Evolutionary conservation across 2,329 filamentous ascomycete species (phyloP).

Genomic region (Fusarium sp.): DNA sequence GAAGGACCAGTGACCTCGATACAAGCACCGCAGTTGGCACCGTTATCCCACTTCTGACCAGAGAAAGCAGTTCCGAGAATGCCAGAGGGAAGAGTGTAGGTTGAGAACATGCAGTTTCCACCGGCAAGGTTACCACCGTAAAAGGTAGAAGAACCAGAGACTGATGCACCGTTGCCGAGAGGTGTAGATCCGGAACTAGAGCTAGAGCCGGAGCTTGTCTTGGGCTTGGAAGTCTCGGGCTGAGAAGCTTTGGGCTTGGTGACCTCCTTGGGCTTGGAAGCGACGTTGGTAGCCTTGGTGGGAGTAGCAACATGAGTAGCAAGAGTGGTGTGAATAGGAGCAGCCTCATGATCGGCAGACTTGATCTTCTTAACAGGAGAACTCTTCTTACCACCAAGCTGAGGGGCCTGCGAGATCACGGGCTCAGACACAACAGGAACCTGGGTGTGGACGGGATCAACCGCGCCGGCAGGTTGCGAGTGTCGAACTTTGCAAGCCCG

Average conservation of each 20-base stretch:
- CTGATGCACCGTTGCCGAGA: conserved; percentile 8
- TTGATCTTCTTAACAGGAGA: conserved; percentile 5
- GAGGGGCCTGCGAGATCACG: background rate
- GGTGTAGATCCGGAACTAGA: background rate
- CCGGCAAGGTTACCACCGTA: conserved; percentile 67
- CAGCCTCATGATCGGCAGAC: background rate
- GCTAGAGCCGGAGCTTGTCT: background rate
- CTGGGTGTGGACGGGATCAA: conserved; percentile 11
- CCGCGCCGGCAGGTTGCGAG: conserved; percentile 9
- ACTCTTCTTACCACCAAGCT: background rate
- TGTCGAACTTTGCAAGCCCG: conserved; percentile 37
- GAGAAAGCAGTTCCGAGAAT: conserved; percentile 72
- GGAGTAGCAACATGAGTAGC: too few species aligned
- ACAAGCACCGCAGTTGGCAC: conserved; percentile 70
- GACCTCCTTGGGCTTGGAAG: background rate
- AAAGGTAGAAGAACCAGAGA: conserved; percentile 53
- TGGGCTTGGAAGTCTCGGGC: background rate
- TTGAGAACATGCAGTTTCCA: conserved; percentile 72
- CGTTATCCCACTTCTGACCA: conserved; percentile 65
- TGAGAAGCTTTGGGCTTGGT: background rate
- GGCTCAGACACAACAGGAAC: background rate
- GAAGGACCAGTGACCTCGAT: conserved; percentile 67
- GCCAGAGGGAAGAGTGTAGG: conserved; percentile 68
- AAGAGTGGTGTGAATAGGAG: too few species aligned
- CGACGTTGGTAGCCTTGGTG: too few species aligned